These are phyloP conservation scores for Moricandia moricandioides DNA, from an alignment of 345 rosid genomes.

Conservation along the genomic window DNA sequence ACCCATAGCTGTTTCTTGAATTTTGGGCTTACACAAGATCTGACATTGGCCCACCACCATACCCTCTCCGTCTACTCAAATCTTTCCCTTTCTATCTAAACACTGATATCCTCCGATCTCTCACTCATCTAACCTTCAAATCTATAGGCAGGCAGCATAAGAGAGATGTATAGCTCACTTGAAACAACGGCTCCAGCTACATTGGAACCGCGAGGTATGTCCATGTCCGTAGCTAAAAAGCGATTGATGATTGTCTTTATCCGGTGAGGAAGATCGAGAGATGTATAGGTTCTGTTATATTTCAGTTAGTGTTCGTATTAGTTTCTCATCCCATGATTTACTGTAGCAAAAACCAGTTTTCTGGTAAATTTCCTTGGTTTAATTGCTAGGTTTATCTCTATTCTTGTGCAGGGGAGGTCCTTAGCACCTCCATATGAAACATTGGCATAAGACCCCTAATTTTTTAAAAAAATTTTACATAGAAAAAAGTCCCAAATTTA, in stretches of 20 bases:
- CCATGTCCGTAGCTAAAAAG: too few relatives aligned
- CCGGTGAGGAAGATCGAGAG: neutral
- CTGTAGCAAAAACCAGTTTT: too few relatives aligned
- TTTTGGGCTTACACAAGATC: slow-evolving; percentile 10
- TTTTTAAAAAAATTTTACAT: too few relatives aligned
- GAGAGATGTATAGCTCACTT: slow-evolving; percentile 12
- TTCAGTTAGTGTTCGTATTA: neutral
- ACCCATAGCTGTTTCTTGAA: neutral
- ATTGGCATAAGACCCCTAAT: too few relatives aligned
- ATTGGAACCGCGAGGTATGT: slow-evolving; percentile 13
- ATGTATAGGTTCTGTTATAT: neutral
- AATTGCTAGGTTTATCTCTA: too few relatives aligned
- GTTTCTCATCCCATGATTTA: neutral
- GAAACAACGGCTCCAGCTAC: slow-evolving; percentile 27
- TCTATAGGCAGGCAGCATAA: neutral
- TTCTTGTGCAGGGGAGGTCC: too few relatives aligned
- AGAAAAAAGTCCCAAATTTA: too few relatives aligned
- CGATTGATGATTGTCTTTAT: neutral
- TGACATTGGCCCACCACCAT: neutral
- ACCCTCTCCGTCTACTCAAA: neutral
- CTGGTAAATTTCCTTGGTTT: too few relatives aligned
- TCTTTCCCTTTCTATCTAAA: neutral
- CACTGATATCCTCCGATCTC: neutral
- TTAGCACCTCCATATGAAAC: too few relatives aligned
- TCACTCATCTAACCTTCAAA: neutral